phyloP scores from a whole-genome alignment of 116 monocot genomes.

The Thalassia testudinum region DNA sequence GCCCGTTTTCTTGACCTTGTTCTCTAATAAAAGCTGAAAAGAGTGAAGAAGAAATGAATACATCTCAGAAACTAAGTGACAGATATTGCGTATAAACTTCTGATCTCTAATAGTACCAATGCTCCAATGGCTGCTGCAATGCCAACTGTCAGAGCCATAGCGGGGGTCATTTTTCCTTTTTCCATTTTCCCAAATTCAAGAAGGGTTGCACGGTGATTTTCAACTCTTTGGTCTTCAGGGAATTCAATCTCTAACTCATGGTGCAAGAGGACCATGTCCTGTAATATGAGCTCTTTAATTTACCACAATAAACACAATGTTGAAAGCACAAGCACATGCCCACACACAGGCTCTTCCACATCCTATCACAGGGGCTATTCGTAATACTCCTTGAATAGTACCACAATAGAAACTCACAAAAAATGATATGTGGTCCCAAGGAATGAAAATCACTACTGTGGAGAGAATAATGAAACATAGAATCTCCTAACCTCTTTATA shows the following conservation, averaged over 20 bases:
- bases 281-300: background rate
- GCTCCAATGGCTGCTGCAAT: constrained; percentile 84
- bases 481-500: too few species aligned
- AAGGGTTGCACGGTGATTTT: constrained; percentile 65
- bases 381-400: too few species aligned
- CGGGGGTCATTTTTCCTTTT: constrained; percentile 55
- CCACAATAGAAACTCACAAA: too few species aligned
- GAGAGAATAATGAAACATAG: too few species aligned
- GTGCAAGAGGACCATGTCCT: constrained; percentile 97
- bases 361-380: too few species aligned
- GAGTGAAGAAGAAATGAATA: constrained; percentile 1
- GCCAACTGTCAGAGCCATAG: constrained; percentile 95
- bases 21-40: constrained; percentile 65
- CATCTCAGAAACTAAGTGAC: background rate
- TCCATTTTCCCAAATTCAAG: constrained; percentile 70
- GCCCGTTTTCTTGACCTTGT: constrained; percentile 54
- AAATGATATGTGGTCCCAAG: too few species aligned
- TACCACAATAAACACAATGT: too few species aligned
- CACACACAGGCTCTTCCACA: too few species aligned
- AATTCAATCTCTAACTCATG: constrained; percentile 86
- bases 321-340: too few species aligned
- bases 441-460: too few species aligned
- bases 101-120: constrained; percentile 32
- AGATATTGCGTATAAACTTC: background rate
- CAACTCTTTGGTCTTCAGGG: constrained; percentile 35